phyloP scores from a whole-genome alignment of 148 eudicot species.

The Cornus controversa region DNA sequence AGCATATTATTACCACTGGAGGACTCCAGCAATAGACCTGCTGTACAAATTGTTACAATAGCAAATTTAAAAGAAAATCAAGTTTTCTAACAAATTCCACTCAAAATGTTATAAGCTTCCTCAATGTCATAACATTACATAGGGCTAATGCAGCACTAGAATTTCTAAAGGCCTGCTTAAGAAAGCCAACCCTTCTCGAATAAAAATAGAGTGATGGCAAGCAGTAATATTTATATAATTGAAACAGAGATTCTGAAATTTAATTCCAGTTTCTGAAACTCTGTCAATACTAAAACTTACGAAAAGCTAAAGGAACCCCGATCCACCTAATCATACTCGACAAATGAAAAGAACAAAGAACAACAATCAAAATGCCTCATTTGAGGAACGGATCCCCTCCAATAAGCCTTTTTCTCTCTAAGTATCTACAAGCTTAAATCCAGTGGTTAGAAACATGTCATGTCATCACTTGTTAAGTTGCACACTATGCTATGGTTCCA shows the following conservation, averaged over 20 bases:
- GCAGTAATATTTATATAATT: background rate
- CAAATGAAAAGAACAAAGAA: no score
- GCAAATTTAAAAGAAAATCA: background rate
- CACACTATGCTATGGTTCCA: no score
- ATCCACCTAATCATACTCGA: no score
- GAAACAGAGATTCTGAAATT: background rate
- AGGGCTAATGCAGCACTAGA: background rate
- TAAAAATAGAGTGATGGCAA: background rate
- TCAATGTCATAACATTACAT: background rate
- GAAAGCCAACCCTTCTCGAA: background rate
- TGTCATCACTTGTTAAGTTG: no score
- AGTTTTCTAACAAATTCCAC: background rate
- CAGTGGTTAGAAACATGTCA: no score
- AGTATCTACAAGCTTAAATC: no score
- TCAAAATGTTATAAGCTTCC: background rate
- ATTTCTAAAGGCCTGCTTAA: background rate
- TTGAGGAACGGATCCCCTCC: no score
- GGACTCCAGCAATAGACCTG: constrained; percentile 18
- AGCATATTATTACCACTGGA: constrained; percentile 10
- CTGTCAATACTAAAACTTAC: background rate
- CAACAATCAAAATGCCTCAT: no score
- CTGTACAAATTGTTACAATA: background rate
- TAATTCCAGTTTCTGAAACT: no score
- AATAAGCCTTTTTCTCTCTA: no score
- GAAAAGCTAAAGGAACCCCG: background rate